Percentiles rank a stretch among this genome's conserved stretches.
These are phyloP conservation scores for Aspergillus versicolor DNA, from an alignment of 2,329 filamentous ascomycete species.

Conservation along the genomic window DNA sequence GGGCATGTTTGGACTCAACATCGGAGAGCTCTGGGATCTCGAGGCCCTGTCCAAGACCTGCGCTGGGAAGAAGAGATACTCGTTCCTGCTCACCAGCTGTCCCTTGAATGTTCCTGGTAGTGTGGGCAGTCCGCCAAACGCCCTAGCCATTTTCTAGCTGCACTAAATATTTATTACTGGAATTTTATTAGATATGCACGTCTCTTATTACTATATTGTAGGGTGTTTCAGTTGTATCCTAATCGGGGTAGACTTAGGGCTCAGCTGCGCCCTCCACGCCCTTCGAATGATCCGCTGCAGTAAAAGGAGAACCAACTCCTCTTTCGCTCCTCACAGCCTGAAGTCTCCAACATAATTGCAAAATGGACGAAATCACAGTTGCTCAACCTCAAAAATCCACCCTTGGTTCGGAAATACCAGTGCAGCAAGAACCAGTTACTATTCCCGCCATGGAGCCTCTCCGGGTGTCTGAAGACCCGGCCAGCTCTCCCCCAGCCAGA, in stretches of 20 bases:
- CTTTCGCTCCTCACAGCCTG: no score
- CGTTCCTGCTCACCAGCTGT: conserved; percentile 45
- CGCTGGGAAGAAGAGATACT: conserved; percentile 40
- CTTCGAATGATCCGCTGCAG: no score
- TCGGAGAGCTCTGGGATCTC: conserved; percentile 49
- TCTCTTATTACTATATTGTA: no score
- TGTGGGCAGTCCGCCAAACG: conserved; percentile 34
- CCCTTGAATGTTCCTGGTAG: conserved; percentile 46
- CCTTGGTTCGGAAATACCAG: neutral
- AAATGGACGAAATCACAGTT: neutral
- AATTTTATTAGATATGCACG: no score
- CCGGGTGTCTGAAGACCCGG: neutral
- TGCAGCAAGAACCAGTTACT: neutral
- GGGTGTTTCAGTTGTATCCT: no score
- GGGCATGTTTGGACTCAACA: conserved; percentile 43
- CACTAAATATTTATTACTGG: no score
- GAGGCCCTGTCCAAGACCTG: conserved; percentile 37
- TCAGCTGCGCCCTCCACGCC: no score
- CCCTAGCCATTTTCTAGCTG: conserved; percentile 29
- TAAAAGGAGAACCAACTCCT: no score
- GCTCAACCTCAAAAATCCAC: neutral
- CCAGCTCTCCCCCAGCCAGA: neutral
- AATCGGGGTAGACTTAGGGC: no score
- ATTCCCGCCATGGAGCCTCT: neutral
- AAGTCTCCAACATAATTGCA: neutral